Evolutionary conservation across 768 basidiomycete species (phyloP).

Genomic region (Neoboletus subvelutipes): DNA sequence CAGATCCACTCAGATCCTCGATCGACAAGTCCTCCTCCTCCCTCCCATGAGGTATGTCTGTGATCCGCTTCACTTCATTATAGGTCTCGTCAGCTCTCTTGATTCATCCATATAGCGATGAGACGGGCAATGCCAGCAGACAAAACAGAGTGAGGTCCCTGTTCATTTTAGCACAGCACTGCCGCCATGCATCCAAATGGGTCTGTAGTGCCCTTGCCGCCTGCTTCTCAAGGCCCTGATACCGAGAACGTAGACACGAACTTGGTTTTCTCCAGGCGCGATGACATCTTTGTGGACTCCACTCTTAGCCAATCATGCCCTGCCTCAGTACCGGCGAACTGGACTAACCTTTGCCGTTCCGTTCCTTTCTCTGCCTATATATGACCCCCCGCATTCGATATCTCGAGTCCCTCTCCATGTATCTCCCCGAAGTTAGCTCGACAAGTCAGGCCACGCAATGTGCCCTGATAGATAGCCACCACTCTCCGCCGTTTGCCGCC

Average conservation of each 20-base stretch:
- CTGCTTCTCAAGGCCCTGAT: constrained; percentile 9
- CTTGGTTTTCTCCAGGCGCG: not conserved
- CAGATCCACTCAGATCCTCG: constrained; percentile 26
- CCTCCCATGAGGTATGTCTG: constrained; percentile 3
- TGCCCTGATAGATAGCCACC: not conserved
- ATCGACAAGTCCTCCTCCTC: constrained; percentile 9
- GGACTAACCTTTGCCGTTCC: constrained; percentile 20
- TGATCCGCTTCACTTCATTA: too few species aligned
- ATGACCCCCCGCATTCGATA: constrained; percentile 11
- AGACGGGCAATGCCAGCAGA: not conserved
- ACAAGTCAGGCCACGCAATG: constrained; percentile 7
- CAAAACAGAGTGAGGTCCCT: not conserved
- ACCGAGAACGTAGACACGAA: not conserved
- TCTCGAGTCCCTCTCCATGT: constrained; percentile 16
- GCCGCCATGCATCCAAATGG: constrained; percentile 18
- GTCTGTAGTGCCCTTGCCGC: not conserved
- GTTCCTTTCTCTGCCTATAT: constrained; percentile 23
- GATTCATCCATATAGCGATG: not conserved
- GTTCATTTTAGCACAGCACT: constrained; percentile 6
- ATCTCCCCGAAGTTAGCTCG: constrained; percentile 4
- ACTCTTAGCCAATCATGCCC: constrained; percentile 14
- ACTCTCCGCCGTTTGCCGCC: not conserved
- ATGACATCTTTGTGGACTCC: constrained; percentile 14
- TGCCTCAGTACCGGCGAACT: constrained; percentile 22
- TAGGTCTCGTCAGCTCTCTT: not conserved